phyloP scores from a whole-genome alignment of 305 asterid species.

The Rubia tinctorum region DNA sequence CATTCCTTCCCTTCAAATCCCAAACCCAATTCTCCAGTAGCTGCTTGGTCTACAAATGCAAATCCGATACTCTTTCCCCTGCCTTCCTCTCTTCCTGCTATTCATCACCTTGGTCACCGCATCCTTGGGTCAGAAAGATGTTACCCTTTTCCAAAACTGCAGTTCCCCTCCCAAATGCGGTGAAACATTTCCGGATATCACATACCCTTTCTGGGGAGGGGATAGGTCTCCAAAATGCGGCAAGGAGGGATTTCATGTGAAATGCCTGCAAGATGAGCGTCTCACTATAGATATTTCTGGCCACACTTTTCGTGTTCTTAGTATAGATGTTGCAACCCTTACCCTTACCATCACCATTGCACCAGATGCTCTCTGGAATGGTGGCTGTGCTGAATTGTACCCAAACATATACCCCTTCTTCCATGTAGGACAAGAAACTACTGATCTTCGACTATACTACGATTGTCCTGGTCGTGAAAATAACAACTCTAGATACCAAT shows the following conservation, averaged over 20 bases:
- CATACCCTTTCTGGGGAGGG: conserved; percentile 29
- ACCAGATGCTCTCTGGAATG: conserved; percentile 16
- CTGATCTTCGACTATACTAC: neutral
- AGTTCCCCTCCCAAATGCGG: conserved; percentile 16
- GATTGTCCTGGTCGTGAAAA: neutral
- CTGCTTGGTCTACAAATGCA: conserved; percentile 6
- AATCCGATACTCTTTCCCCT: conserved; percentile 4
- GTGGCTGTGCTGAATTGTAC: conserved; percentile 17
- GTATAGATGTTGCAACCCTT: neutral
- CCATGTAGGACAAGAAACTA: neutral
- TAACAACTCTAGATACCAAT: neutral
- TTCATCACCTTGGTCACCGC: conserved; percentile 8
- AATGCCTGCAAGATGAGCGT: neutral
- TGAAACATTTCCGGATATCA: conserved; percentile 3
- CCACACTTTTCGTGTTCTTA: conserved; percentile 18
- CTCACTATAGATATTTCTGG: neutral
- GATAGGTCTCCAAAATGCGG: conserved; percentile 19
- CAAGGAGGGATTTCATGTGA: neutral
- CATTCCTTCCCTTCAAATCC: neutral
- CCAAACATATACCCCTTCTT: neutral
- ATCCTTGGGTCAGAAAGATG: conserved; percentile 4
- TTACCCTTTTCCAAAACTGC: conserved; percentile 3
- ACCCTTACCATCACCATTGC: conserved; percentile 25
- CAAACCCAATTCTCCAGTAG: neutral
- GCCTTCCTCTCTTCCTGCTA: conserved; percentile 9